These are phyloP conservation scores for Pleurotus cornucopiae DNA, from an alignment of 768 basidiomycete genomes.

Conservation along the genomic window DNA sequence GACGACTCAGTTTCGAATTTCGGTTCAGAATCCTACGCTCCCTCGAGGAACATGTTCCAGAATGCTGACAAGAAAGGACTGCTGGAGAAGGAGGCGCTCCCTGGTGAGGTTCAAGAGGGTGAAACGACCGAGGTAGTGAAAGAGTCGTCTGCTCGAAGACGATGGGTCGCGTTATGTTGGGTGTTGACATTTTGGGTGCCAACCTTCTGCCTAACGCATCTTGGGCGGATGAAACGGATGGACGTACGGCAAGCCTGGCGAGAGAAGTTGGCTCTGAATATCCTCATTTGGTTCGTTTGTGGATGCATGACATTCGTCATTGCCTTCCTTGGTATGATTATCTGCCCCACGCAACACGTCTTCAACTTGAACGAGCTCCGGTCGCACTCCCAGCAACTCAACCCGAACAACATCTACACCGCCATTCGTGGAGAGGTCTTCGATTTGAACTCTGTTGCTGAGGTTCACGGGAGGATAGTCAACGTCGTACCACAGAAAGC, in stretches of 20 bases:
- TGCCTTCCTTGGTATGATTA: slow-evolving; percentile 78
- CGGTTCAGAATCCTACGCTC: slow-evolving; percentile 91
- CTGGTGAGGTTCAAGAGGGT: slow-evolving; percentile 82
- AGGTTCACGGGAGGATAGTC: slow-evolving; percentile 64
- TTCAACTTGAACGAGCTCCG: slow-evolving; percentile 77
- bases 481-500: slow-evolving; percentile 71
- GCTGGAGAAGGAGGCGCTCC: slow-evolving; percentile 76
- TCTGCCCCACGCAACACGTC: slow-evolving; percentile 94
- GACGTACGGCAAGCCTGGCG: slow-evolving; percentile 97
- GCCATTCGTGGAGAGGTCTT: slow-evolving; percentile 94
- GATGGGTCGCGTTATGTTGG: slow-evolving; percentile 89
- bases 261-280: slow-evolving; percentile 91
- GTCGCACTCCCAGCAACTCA: slow-evolving; percentile 56
- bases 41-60: slow-evolving; percentile 94
- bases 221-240: slow-evolving; percentile 91
- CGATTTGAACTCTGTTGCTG: slow-evolving; percentile 67
- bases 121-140: slow-evolving; percentile 87
- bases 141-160: slow-evolving; percentile 72
- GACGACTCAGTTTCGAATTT: slow-evolving; percentile 79
- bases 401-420: slow-evolving; percentile 74
- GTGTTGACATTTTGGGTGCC: slow-evolving; percentile 92
- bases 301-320: slow-evolving; percentile 90
- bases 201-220: slow-evolving; percentile 54
- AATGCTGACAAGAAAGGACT: slow-evolving; percentile 70
- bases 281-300: slow-evolving; percentile 95